Conservation (phyloP, 2,329 filamentous ascomycete species). For the Fusarium buharicum region DNA sequence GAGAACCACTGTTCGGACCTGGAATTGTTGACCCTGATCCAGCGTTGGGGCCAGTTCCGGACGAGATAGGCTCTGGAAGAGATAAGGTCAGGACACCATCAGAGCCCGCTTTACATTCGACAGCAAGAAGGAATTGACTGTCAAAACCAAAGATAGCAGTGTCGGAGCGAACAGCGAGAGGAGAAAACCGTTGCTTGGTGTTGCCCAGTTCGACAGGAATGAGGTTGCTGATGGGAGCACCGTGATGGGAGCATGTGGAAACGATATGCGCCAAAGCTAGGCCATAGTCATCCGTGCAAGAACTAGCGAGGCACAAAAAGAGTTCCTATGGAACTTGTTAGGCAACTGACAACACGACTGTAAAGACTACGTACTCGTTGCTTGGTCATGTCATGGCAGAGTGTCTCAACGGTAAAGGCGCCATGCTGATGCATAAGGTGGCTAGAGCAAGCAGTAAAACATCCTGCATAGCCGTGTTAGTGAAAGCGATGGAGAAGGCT, state of each 20-base stretch:
- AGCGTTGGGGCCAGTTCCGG: not conserved
- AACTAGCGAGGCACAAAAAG: constrained; percentile 47
- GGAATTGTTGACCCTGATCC: too few species aligned
- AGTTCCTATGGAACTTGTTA: constrained; percentile 41
- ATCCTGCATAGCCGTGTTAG: constrained; percentile 25
- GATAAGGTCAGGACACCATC: constrained; percentile 49
- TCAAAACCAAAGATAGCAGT: constrained; percentile 31
- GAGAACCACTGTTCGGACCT: too few species aligned
- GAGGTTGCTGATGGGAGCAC: constrained; percentile 45
- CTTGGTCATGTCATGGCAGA: constrained; percentile 36
- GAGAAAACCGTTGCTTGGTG: constrained; percentile 15
- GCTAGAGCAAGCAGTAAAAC: constrained; percentile 33
- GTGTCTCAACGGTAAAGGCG: constrained; percentile 7
- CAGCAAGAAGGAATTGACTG: constrained; percentile 39
- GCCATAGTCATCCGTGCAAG: constrained; percentile 47
- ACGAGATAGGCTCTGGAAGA: constrained; percentile 29
- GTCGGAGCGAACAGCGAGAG: constrained; percentile 10
- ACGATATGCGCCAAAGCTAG: constrained; percentile 45
- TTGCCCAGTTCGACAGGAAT: constrained; percentile 45
- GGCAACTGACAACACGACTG: constrained; percentile 17
- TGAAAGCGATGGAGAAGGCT: not conserved
- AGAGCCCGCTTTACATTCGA: constrained; percentile 47
- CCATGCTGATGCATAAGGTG: constrained; percentile 20
- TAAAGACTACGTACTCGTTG: constrained; percentile 40
- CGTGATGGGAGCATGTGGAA: constrained; percentile 43